phyloP scores from a whole-genome alignment of 805 yeast genomes.

The Cyberlindnera petersonii region DNA sequence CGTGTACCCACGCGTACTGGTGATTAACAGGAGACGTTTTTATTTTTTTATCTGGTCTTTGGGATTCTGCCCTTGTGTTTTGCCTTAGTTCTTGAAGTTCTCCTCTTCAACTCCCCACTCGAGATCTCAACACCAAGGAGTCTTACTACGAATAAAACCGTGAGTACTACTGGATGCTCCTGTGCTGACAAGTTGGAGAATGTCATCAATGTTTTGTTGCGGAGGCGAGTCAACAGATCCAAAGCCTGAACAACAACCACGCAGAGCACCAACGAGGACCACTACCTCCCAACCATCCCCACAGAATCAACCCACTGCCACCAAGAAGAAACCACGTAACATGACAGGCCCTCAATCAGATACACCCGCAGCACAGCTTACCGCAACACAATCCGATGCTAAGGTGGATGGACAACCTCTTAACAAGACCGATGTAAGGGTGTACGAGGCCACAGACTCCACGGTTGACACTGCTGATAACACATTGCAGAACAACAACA shows the following conservation, averaged over 20 bases:
- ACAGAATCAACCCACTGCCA: constrained; percentile 2
- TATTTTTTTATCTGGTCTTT: too few relatives aligned
- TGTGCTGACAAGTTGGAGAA: neutral
- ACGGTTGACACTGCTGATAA: constrained; percentile 18
- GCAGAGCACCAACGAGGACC: neutral
- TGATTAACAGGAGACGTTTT: too few relatives aligned
- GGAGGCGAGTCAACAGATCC: constrained; percentile 6
- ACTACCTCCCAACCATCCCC: neutral
- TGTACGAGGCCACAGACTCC: constrained; percentile 29
- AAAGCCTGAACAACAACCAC: neutral
- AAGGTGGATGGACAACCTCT: too few relatives aligned
- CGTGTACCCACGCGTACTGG: too few relatives aligned
- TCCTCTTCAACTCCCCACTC: too few relatives aligned
- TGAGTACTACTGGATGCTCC: neutral
- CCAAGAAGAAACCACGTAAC: neutral
- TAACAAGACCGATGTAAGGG: constrained; percentile 25
- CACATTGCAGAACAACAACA: neutral
- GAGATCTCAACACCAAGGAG: too few relatives aligned
- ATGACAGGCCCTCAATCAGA: neutral
- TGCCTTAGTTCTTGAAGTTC: too few relatives aligned
- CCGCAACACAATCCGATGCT: too few relatives aligned
- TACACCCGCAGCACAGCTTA: neutral
- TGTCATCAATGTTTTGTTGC: constrained; percentile 4
- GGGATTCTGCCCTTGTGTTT: too few relatives aligned
- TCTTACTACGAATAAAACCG: too few relatives aligned